These are phyloP conservation scores for Aotearoamyces nothofagi DNA, from an alignment of 2,329 filamentous ascomycete genomes.

Conservation along the genomic window DNA sequence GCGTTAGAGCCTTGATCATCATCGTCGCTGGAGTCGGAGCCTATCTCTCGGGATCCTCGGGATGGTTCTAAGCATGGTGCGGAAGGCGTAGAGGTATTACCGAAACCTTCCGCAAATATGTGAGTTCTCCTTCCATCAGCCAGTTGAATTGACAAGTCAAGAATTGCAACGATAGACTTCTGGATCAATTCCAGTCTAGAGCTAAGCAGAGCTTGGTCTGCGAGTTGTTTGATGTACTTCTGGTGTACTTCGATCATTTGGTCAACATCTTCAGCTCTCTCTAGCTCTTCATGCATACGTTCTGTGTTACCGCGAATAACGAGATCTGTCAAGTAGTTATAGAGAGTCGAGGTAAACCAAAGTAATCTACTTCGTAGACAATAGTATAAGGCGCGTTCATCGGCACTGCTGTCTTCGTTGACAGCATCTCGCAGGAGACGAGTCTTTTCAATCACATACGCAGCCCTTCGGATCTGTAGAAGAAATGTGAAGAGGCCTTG, in stretches of 20 bases:
- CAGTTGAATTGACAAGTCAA: slow-evolving; percentile 61
- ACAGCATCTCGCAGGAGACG: slow-evolving; percentile 27
- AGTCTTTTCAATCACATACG: slow-evolving; percentile 45
- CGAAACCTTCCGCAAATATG: slow-evolving; percentile 8
- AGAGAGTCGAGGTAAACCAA: slow-evolving; percentile 64
- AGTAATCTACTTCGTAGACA: slow-evolving; percentile 52
- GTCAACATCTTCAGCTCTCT: slow-evolving; percentile 56
- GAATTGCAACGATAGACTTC: slow-evolving; percentile 55
- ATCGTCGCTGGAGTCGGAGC: slow-evolving; percentile 20
- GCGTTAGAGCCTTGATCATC: slow-evolving; percentile 21
- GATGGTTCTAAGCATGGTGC: no score
- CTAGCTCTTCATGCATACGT: slow-evolving; percentile 41
- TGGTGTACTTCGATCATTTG: slow-evolving; percentile 61
- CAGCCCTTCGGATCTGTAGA: slow-evolving; percentile 61
- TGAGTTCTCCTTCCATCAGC: slow-evolving; percentile 38
- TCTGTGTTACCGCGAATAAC: slow-evolving; percentile 47
- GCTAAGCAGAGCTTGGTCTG: slow-evolving; percentile 56
- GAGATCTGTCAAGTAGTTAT: slow-evolving; percentile 61
- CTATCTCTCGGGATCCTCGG: slow-evolving; percentile 4
- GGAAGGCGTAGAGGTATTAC: slow-evolving; percentile 10
- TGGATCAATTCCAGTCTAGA: slow-evolving; percentile 54
- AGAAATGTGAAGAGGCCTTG: slow-evolving; percentile 61
- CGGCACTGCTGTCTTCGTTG: slow-evolving; percentile 22
- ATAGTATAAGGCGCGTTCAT: slow-evolving; percentile 36
- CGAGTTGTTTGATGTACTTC: slow-evolving; percentile 43